phyloP scores from a whole-genome alignment of 2,329 filamentous ascomycete species.

The Aspergillus niger region DNA sequence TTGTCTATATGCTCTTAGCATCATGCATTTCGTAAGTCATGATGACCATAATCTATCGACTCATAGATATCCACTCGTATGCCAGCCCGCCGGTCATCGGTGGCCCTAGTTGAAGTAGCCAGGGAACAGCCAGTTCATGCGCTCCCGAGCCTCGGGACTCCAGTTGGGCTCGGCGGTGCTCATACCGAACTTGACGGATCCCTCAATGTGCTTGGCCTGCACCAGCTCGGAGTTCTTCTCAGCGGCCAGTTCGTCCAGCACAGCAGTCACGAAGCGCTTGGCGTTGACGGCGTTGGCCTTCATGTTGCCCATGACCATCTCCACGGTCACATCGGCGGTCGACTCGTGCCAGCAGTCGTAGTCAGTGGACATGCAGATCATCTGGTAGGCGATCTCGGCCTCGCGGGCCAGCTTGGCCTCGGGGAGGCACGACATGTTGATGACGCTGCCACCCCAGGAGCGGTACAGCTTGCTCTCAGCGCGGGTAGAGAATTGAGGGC shows the following conservation, averaged over 20 bases:
- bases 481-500: constrained; percentile 95
- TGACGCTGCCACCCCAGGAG: constrained; percentile 86
- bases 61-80: not conserved
- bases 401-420: constrained; percentile 96
- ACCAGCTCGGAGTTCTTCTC: constrained; percentile 76
- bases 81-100: not conserved
- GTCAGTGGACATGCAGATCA: constrained; percentile 99
- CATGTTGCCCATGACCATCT: constrained; percentile 98
- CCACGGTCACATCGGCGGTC: constrained; percentile 81
- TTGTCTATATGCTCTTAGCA: not conserved
- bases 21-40: not conserved
- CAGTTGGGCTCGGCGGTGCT: constrained; percentile 81
- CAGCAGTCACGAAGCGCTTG: constrained; percentile 77
- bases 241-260: constrained; percentile 81
- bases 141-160: constrained; percentile 72
- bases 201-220: constrained; percentile 77
- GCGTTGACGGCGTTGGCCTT: constrained; percentile 88
- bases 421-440: constrained; percentile 96
- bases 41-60: not conserved
- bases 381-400: constrained; percentile 94
- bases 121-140: constrained; percentile 83
- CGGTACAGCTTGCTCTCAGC: constrained; percentile 96
- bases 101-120: constrained; percentile 62
- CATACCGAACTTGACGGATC: constrained; percentile 74
- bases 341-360: constrained; percentile 96